Percentiles rank a stretch among this genome's conserved stretches.
phyloP scores from a whole-genome alignment of 208 protist genomes.

The Trypanosomatidae sp. region DNA sequence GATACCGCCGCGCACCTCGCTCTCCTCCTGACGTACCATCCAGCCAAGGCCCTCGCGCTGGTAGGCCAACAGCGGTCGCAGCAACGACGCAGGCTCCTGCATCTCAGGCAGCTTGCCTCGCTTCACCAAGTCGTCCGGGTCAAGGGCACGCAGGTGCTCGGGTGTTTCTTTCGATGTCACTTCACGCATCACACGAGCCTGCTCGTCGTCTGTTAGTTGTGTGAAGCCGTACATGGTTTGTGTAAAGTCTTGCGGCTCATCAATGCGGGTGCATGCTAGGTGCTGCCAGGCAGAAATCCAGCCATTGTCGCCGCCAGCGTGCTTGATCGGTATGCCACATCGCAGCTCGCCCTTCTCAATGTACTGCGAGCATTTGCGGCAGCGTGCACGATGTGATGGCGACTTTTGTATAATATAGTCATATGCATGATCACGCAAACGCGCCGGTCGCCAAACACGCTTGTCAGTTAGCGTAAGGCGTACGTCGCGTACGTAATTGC shows the following conservation, averaged over 20 bases:
- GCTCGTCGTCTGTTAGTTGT: conserved; percentile 21
- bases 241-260: conserved; percentile 9
- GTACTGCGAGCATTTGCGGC: conserved; percentile 74
- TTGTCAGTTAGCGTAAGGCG: conserved; percentile 57
- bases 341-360: conserved; percentile 70
- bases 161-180: conserved; percentile 31
- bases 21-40: conserved; percentile 73
- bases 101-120: conserved; percentile 30
- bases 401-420: conserved; percentile 54
- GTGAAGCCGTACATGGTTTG: conserved; percentile 35
- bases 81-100: conserved; percentile 25
- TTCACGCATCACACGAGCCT: conserved; percentile 39
- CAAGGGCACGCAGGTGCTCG: conserved; percentile 56
- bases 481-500: conserved; percentile 30
- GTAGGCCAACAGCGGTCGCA: conserved; percentile 63
- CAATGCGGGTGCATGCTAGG: conserved; percentile 47
- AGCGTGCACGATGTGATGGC: conserved; percentile 52
- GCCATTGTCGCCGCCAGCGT: conserved; percentile 65
- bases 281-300: conserved; percentile 88
- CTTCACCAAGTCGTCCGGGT: conserved; percentile 71
- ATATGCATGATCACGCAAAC: conserved; percentile 25
- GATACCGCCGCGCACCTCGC: conserved; percentile 81
- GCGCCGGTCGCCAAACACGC: conserved; percentile 38
- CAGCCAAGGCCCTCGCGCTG: conserved; percentile 82
- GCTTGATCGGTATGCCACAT: conserved; percentile 68